phyloP scores from a whole-genome alignment of 116 monocot genomes.

The Posidonia oceanica region DNA sequence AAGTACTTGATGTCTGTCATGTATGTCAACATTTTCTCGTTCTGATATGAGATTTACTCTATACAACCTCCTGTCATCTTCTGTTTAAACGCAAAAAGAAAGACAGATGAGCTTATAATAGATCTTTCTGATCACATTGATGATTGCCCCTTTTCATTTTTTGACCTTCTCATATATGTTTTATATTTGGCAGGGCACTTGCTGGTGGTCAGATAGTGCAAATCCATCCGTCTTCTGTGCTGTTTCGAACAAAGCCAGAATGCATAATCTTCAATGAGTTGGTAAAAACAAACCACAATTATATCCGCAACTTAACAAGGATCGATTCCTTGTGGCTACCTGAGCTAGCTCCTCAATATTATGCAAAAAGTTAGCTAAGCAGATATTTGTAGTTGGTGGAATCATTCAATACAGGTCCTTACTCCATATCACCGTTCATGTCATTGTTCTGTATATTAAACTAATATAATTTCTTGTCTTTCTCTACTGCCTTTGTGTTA shows the following conservation, averaged over 20 bases:
- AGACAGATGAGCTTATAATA: neutral
- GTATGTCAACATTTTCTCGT: too few species aligned
- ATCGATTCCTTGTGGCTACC: slow-evolving; percentile 76
- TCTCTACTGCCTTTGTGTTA: too few species aligned
- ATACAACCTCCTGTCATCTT: too few species aligned
- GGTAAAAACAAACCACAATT: slow-evolving; percentile 68
- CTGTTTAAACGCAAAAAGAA: too few species aligned
- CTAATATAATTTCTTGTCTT: too few species aligned
- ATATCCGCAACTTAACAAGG: slow-evolving; percentile 59
- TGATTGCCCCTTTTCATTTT: neutral
- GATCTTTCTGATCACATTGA: neutral
- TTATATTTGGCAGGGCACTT: slow-evolving; percentile 39
- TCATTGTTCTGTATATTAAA: too few species aligned
- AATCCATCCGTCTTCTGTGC: slow-evolving; percentile 87
- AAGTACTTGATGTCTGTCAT: too few species aligned
- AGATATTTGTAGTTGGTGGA: too few species aligned
- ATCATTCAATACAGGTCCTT: too few species aligned
- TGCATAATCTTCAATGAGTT: slow-evolving; percentile 86
- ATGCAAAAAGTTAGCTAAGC: slow-evolving; percentile 1
- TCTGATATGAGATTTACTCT: too few species aligned
- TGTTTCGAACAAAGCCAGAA: slow-evolving; percentile 57
- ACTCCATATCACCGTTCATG: too few species aligned
- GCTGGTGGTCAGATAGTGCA: slow-evolving; percentile 57
- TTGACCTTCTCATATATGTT: neutral
- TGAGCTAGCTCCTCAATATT: slow-evolving; percentile 82